Conservation (phyloP, 1,139 yeast species). For the Kazachstania sp. region DNA sequence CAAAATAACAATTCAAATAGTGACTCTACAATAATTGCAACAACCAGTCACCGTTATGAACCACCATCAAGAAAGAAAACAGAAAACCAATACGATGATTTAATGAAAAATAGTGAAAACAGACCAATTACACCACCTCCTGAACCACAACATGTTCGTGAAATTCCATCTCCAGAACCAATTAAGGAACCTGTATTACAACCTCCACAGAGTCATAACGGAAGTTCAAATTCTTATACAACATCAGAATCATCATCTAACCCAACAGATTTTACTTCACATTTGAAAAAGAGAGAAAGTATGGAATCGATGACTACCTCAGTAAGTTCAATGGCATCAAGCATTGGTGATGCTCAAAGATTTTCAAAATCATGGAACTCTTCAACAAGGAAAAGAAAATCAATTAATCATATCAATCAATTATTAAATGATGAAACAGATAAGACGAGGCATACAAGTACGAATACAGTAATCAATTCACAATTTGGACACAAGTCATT, state of each 20-base stretch:
- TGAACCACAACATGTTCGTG: too few relatives aligned
- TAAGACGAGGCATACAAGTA: constrained; percentile 10
- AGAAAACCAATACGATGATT: background rate
- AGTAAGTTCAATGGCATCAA: constrained; percentile 27
- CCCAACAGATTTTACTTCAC: constrained; percentile 28
- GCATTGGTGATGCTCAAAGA: constrained; percentile 29
- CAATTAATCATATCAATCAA: constrained; percentile 19
- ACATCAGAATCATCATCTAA: constrained; percentile 25
- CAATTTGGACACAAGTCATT: background rate
- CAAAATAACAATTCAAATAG: background rate
- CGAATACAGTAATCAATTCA: constrained; percentile 10
- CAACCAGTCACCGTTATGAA: background rate
- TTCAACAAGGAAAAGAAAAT: constrained; percentile 26
- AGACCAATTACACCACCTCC: constrained; percentile 4
- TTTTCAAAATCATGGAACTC: constrained; percentile 32
- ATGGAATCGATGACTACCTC: constrained; percentile 29
- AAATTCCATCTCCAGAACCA: background rate
- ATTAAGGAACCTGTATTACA: background rate
- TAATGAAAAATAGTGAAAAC: constrained; percentile 3
- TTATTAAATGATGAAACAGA: background rate
- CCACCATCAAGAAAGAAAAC: background rate
- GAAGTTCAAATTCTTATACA: constrained; percentile 13
- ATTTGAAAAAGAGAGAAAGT: constrained; percentile 22
- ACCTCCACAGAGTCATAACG: background rate
- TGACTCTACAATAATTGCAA: background rate